phyloP scores from a whole-genome alignment of 768 basidiomycete species.

The Neoboletus magnificus region DNA sequence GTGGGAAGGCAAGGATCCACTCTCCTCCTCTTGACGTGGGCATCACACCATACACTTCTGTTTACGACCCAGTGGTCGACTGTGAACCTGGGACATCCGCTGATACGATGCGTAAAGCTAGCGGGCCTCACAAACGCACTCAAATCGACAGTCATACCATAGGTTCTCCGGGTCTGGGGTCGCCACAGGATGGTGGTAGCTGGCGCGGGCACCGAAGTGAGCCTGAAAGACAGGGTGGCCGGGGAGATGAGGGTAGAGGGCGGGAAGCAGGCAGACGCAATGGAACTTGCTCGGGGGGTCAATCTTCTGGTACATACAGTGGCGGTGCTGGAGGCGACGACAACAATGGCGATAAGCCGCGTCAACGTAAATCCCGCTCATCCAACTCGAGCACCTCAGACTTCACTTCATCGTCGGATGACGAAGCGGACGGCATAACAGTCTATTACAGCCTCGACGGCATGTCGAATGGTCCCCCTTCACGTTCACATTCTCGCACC shows the following conservation, averaged over 20 bases:
- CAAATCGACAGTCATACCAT: background rate
- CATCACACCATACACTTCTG: slow-evolving; percentile 20
- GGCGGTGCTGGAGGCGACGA: slow-evolving; percentile 39
- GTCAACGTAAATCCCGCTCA: slow-evolving; percentile 26
- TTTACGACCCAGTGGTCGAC: slow-evolving; percentile 23
- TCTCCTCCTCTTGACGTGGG: slow-evolving; percentile 13
- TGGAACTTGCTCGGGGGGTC: slow-evolving; percentile 17
- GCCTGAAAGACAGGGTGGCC: slow-evolving; percentile 15
- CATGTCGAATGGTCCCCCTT: slow-evolving; percentile 25
- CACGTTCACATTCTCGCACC: slow-evolving; percentile 22
- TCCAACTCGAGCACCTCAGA: slow-evolving; percentile 34
- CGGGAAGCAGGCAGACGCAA: slow-evolving; percentile 10
- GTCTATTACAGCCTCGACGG: slow-evolving; percentile 45
- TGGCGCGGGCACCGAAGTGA: slow-evolving; percentile 18
- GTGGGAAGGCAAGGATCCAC: background rate
- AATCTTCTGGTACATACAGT: slow-evolving; percentile 19
- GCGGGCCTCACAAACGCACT: background rate
- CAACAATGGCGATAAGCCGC: slow-evolving; percentile 36
- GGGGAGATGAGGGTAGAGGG: slow-evolving; percentile 8
- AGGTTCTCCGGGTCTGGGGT: background rate
- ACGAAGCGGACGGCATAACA: slow-evolving; percentile 40
- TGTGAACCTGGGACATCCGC: slow-evolving; percentile 46
- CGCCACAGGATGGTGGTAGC: slow-evolving; percentile 17
- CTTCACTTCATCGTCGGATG: slow-evolving; percentile 40
- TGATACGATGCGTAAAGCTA: slow-evolving; percentile 28